Evolutionary conservation across 371 early-diverging fungal genomes (phyloP).

Genomic region (Zancudomyces culisetae): DNA sequence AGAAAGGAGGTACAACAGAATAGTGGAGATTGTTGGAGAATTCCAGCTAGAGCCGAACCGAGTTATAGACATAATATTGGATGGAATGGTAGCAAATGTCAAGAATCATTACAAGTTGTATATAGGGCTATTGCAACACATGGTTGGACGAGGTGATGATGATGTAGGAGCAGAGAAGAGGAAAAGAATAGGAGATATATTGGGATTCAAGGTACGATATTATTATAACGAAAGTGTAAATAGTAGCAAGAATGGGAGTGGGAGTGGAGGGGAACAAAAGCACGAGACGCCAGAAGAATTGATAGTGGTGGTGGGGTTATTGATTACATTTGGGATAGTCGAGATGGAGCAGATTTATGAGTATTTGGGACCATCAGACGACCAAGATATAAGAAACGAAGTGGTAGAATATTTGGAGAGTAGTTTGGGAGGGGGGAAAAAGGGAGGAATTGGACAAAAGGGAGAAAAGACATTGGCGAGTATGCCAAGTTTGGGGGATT

Average conservation of each 20-base stretch:
- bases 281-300: slow-evolving; percentile 16
- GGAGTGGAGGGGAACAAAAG: too few relatives aligned
- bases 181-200: slow-evolving; percentile 37
- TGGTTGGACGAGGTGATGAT: slow-evolving; percentile 10
- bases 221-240: slow-evolving; percentile 16
- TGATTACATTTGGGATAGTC: slow-evolving; percentile 49
- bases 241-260: too few relatives aligned
- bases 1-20: slow-evolving; percentile 1
- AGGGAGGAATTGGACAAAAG: slow-evolving; percentile 27
- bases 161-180: slow-evolving; percentile 3
- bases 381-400: slow-evolving; percentile 6
- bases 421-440: slow-evolving; percentile 2
- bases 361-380: slow-evolving; percentile 39
- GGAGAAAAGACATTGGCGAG: slow-evolving; percentile 28
- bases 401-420: slow-evolving; percentile 7
- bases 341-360: slow-evolving; percentile 49
- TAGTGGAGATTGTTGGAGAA: slow-evolving; percentile 27
- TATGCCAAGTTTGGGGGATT: slow-evolving; percentile 22
- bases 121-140: slow-evolving; percentile 42
- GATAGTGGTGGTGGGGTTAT: slow-evolving; percentile 34
- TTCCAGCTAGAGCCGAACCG: slow-evolving; percentile 81
- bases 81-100: slow-evolving; percentile 53
- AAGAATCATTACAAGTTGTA: slow-evolving; percentile 56
- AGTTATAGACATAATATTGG: slow-evolving; percentile 64
- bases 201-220: slow-evolving; percentile 67